Conservation (phyloP, 331 rosid genomes). For the Malus hybrid region DNA sequence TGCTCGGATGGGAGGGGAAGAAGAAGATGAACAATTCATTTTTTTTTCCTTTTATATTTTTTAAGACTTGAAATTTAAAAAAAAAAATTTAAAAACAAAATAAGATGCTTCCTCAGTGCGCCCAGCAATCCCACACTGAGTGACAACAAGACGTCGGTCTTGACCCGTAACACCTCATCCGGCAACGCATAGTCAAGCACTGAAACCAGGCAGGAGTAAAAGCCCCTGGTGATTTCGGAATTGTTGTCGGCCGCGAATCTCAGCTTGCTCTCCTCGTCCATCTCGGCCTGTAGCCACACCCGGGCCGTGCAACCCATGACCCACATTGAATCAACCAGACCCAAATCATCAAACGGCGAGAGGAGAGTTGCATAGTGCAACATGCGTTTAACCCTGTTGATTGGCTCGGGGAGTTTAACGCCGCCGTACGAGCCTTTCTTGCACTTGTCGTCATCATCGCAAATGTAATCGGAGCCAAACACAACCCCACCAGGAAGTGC, state of each 20-base stretch:
- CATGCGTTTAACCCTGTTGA: slow-evolving; percentile 61
- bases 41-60: too few species aligned
- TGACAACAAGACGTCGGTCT: slow-evolving; percentile 49
- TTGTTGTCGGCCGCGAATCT: slow-evolving; percentile 72
- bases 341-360: slow-evolving; percentile 29
- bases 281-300: slow-evolving; percentile 66
- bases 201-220: slow-evolving; percentile 67
- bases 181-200: slow-evolving; percentile 60
- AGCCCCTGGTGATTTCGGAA: slow-evolving; percentile 76
- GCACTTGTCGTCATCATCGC: too few species aligned
- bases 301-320: slow-evolving; percentile 95
- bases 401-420: slow-evolving; percentile 24
- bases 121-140: slow-evolving; percentile 58
- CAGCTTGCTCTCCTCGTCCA: slow-evolving; percentile 63
- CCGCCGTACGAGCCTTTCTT: too few species aligned
- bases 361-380: slow-evolving; percentile 43
- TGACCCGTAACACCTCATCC: slow-evolving; percentile 26
- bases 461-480: too few species aligned
- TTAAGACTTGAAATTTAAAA: too few species aligned
- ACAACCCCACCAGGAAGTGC: neutral
- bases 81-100: too few species aligned
- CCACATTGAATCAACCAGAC: slow-evolving; percentile 54
- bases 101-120: slow-evolving; percentile 22
- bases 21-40: too few species aligned
- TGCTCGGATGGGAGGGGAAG: too few species aligned